phyloP scores from a whole-genome alignment of 805 yeast genomes.

The Pichia occidentalis region DNA sequence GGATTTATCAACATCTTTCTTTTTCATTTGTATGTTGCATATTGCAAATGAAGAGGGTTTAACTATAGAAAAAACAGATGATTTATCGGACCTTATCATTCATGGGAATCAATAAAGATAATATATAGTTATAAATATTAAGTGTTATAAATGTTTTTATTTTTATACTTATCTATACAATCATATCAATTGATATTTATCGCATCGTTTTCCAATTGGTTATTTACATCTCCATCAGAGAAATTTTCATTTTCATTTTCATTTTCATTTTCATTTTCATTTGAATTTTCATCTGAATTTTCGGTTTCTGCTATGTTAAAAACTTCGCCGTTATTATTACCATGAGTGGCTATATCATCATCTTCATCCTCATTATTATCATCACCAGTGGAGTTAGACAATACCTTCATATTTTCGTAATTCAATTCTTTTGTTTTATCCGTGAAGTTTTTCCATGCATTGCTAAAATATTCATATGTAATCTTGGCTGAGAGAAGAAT shows the following conservation, averaged over 20 bases:
- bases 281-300: slow-evolving; percentile 16
- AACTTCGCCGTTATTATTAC: slow-evolving; percentile 23
- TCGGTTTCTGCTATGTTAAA: slow-evolving; percentile 21
- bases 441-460: slow-evolving; percentile 1
- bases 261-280: slow-evolving; percentile 13
- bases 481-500: not conserved
- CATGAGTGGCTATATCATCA: too few species aligned
- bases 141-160: too few species aligned
- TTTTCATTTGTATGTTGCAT: slow-evolving; percentile 77
- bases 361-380: slow-evolving; percentile 17
- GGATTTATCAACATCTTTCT: slow-evolving; percentile 78
- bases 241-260: not conserved
- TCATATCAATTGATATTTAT: too few species aligned
- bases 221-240: too few species aligned
- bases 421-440: slow-evolving; percentile 5
- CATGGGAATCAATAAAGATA: too few species aligned
- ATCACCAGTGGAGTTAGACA: slow-evolving; percentile 5
- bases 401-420: slow-evolving; percentile 7
- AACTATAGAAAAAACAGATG: slow-evolving; percentile 41
- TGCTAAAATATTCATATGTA: not conserved
- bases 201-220: too few species aligned
- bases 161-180: too few species aligned
- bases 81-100: slow-evolving; percentile 19
- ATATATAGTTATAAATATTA: too few species aligned
- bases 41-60: slow-evolving; percentile 83